Evolutionary conservation across 2,329 filamentous ascomycete species (phyloP), one percentile per base, ranked within the genome.

Genomic region (Ascochyta koolunga): DNA sequence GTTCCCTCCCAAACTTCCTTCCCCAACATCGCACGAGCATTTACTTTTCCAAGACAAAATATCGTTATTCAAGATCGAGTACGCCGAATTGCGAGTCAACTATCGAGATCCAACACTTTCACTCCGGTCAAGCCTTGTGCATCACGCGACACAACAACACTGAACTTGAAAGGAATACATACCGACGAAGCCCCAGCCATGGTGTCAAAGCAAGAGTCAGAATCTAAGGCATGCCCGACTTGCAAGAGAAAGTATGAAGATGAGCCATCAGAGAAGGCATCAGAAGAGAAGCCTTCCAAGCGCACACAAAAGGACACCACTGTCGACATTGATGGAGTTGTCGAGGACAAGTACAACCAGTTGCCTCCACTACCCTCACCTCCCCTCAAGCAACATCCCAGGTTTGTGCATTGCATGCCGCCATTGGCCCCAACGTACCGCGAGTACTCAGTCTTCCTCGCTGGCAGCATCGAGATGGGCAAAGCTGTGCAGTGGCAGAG

Each of bases 401-500:
- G 49, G 13, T 64, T 61, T 36, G 32, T 48, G 39, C 58, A 58
- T 35, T 58, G 47, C 50, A 54, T 60, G 18, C 67, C 67, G 6
- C 65, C 65, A 7, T 21, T 41, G 3, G 21, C 39, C 1, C 61
- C 64, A 13, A 49, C 37, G 4, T 67, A 65, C 44, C 53, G 53
- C 24, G 58, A 59, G 9, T 70, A 77, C 32, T 71, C 78, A 16
- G 58, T 88, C 55, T 88, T 88, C 69, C 79, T 87, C 6, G 83
- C 85, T 0, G 86, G 86, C 32, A 80, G 78, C 31, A 87, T 85
- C 18, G 80, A 75, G 50, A 75, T 72, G 70, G 74, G 73, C 56
- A 56, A 51, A 1, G 71, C 74, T 0, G 73, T 74, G 0, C 78
- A 83, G 64, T 88, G 85, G 85, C 84, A 85, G 36, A 62, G 72